Base-by-base conservation (phyloP, 768 basidiomycete species). In the Mycena venus region DNA sequence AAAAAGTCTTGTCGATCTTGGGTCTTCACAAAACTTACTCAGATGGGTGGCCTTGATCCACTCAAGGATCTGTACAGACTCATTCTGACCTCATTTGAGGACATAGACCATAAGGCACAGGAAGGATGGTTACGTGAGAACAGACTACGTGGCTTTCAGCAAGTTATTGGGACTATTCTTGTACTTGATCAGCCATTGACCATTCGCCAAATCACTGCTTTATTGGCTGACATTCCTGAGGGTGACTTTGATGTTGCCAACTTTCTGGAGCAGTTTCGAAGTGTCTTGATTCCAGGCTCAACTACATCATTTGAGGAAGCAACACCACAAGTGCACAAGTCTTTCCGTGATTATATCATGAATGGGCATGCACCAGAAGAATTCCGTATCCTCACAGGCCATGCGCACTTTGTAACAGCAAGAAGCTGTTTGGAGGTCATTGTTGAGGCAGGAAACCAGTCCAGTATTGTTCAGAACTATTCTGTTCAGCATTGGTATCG, bases 251-350 rank as follows among this genome's bases (percentile, higher is more conserved):
- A 61, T 40, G 59, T 61, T n/a, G 36, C 4, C 34, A 6, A 61
- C 36, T 61, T 61, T 36, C 59, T 61, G 17, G 2, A 40, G 59
- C 59, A 61, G 34, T 40, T 40, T 23, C 25, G 59, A 34, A 61
- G 59, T 61, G 31, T 59, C 17, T 19, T 44, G 42, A 19, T 44
- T 10, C 42, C 42, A 44, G 42, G 42, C 42, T 12, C 36, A 19
- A 40, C 59, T n/a, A 40, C 59, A 61, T 36, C 36, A 40, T 61
- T 61, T 31, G 21, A n/a, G 36, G 59, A 61, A 23, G 59, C 59
- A 61, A 61, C 59, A 61, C 59, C 59, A 61, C 59, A 61, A 31
- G 40, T 61, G 59, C 59, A 61, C 59, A 61, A 61, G 19, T 61
- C 59, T 38, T 61, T 61, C 31, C 59, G 59, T 61, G 59, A 61